These are phyloP conservation scores for Suillus occidentalis DNA, from an alignment of 768 basidiomycete genomes.

Conservation along the genomic window DNA sequence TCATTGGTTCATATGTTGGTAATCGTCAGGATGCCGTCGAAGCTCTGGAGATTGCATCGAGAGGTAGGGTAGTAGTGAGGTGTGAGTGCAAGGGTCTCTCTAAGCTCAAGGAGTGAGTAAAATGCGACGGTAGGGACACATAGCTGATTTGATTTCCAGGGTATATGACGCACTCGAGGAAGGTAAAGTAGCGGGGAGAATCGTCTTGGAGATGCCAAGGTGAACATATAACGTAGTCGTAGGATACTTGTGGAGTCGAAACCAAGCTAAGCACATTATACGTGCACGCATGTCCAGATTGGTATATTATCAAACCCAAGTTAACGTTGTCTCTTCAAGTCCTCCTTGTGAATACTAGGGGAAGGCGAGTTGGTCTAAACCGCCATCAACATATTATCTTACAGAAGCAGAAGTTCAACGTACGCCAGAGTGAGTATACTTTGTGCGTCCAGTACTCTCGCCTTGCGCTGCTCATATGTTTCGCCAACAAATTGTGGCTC, in stretches of 20 bases:
- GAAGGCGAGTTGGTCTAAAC: conserved; percentile 8
- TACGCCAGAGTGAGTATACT: conserved; percentile 47
- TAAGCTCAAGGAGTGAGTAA: conserved; percentile 53
- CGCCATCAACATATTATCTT: not conserved
- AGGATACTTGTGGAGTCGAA: not conserved
- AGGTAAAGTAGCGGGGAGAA: conserved; percentile 43
- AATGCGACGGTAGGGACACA: not conserved
- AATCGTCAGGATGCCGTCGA: conserved; percentile 85
- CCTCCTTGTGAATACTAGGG: conserved; percentile 10
- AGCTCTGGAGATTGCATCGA: conserved; percentile 72
- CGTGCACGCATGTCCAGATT: not conserved
- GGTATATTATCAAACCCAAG: not conserved
- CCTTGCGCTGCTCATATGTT: conserved; percentile 46
- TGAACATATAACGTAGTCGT: conserved; percentile 5
- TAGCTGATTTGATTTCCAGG: conserved; percentile 14
- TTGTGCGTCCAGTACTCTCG: conserved; percentile 38
- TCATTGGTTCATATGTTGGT: conserved; percentile 47
- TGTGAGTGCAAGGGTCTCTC: conserved; percentile 47
- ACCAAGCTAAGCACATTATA: not conserved
- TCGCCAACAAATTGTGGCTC: conserved; percentile 49
- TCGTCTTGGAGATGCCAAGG: conserved; percentile 38
- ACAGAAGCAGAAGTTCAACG: conserved; percentile 19
- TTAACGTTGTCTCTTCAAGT: not conserved
- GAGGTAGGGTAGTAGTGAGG: conserved; percentile 66
- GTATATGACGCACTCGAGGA: conserved; percentile 41